Percentiles rank a stretch among this genome's conserved stretches.
Conservation (phyloP, 2,329 filamentous ascomycete genomes). For the Trichophyton rubrum region DNA sequence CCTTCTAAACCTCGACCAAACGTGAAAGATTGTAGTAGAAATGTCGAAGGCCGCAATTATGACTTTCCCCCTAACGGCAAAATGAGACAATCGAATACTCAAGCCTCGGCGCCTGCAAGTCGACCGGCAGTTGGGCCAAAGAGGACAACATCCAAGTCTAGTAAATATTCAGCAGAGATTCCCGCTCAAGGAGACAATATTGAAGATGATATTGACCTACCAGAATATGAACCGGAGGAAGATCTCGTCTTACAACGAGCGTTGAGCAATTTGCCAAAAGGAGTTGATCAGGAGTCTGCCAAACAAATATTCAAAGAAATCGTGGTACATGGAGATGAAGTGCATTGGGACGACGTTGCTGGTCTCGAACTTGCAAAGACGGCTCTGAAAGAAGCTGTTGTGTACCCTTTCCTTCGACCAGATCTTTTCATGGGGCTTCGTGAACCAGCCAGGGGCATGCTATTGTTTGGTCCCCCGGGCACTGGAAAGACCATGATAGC, state of each 20-base stretch:
- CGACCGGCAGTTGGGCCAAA: not conserved
- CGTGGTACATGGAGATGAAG: constrained; percentile 83
- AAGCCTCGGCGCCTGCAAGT: not conserved
- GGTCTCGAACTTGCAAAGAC: constrained; percentile 83
- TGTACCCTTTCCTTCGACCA: constrained; percentile 89
- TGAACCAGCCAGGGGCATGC: constrained; percentile 87
- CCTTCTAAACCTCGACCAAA: not conserved
- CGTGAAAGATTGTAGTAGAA: not conserved
- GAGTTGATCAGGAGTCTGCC: constrained; percentile 69
- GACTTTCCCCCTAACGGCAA: not conserved
- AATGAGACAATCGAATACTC: not conserved
- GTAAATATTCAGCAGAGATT: not conserved
- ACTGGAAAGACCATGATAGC: constrained; percentile 98
- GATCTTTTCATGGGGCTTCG: constrained; percentile 92
- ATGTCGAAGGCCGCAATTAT: not conserved
- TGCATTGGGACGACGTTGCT: constrained; percentile 88
- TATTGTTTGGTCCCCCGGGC: constrained; percentile 92
- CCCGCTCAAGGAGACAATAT: not conserved
- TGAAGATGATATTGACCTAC: constrained; percentile 26
- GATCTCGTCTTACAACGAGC: constrained; percentile 51
- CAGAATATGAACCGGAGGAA: constrained; percentile 31
- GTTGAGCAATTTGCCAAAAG: constrained; percentile 65
- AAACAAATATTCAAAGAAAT: constrained; percentile 94
- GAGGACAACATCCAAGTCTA: not conserved
- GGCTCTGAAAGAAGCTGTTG: constrained; percentile 85